Conservation (phyloP, 78 protist species). For the Emiliania huxleyi region DNA sequence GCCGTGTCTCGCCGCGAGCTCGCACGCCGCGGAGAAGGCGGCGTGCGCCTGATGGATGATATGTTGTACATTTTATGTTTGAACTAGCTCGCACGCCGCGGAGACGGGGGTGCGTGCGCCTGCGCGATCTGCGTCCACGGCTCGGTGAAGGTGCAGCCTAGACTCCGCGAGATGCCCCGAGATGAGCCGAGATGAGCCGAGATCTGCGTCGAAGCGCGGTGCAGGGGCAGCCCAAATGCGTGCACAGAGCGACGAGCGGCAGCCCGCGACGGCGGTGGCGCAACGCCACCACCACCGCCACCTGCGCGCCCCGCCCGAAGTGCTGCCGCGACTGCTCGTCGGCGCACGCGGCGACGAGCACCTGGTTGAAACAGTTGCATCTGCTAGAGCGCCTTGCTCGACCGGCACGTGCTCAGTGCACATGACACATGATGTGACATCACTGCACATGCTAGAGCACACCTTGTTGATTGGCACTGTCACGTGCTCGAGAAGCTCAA, state of each 20-base stretch:
- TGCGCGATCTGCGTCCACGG: slow-evolving; percentile 15
- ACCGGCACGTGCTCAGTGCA: no score
- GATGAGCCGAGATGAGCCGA: no score
- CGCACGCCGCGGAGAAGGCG: neutral
- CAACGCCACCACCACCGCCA: neutral
- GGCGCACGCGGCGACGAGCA: neutral
- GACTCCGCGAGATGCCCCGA: no score
- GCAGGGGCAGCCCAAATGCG: no score
- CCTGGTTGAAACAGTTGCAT: no score
- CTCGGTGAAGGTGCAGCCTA: slow-evolving; percentile 14
- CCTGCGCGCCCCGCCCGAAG: slow-evolving; percentile 24
- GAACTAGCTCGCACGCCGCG: no score
- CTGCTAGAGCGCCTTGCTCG: no score
- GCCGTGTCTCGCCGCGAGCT: neutral
- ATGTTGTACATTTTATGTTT: no score
- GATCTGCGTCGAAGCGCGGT: no score
- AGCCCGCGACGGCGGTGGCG: neutral
- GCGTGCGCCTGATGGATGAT: neutral
- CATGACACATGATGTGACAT: no score
- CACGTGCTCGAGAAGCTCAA: neutral
- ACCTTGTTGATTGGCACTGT: no score
- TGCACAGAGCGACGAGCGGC: neutral
- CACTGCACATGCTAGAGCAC: neutral
- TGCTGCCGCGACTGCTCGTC: neutral
- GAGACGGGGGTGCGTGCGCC: no score